Evolutionary conservation across 352 stramenopile species (phyloP).

Genomic region (Globisporangium irregulare): DNA sequence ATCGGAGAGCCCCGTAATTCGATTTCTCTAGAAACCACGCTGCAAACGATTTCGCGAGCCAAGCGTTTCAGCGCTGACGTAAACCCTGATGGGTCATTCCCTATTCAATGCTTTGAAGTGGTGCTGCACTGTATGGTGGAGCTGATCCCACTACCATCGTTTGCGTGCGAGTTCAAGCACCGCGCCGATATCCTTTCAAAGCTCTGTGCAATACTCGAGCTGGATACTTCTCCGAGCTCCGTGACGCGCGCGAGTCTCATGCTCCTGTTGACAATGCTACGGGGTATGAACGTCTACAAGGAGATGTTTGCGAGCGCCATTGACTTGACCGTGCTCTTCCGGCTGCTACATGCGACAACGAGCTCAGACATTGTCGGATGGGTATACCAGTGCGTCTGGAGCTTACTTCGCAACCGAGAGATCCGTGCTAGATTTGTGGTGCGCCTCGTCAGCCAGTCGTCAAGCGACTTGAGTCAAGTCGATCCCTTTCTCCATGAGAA

Average conservation of each 20-base stretch:
- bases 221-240: background rate
- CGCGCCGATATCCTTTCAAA: background rate
- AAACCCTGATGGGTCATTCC: background rate
- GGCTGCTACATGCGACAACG: background rate
- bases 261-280: background rate
- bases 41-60: background rate
- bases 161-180: background rate
- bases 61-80: background rate
- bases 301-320: background rate
- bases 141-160: background rate
- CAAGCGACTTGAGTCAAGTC: background rate
- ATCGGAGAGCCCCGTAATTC: background rate
- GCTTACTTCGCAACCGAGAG: background rate
- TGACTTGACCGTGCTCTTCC: background rate
- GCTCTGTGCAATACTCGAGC: background rate
- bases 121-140: background rate
- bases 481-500: background rate
- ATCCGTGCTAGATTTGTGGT: background rate
- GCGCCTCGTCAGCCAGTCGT: background rate
- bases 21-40: background rate
- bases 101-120: background rate
- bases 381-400: background rate
- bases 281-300: background rate
- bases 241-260: slow-evolving; percentile 1
- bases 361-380: background rate